Conservation (phyloP, 1,284 basidiomycete genomes). For the Phellopilus nigrolimitatus region DNA sequence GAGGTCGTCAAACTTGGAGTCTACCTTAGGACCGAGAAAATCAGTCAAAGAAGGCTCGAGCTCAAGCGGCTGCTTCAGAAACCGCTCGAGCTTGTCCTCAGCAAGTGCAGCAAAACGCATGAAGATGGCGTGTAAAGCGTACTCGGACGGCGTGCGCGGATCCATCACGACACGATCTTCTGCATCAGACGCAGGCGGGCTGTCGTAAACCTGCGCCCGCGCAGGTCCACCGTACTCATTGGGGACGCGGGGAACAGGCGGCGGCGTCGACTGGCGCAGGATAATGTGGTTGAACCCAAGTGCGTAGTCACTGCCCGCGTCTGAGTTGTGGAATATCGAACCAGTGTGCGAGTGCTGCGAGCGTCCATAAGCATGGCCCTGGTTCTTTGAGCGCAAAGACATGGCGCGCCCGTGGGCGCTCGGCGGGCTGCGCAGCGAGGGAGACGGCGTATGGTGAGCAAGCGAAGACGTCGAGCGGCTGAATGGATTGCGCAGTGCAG, state of each 20-base stretch:
- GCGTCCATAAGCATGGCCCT: conserved; percentile 56
- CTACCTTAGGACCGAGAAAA: conserved; percentile 66
- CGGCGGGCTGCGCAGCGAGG: conserved; percentile 37
- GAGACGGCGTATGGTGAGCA: conserved; percentile 32
- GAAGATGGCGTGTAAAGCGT: conserved; percentile 82
- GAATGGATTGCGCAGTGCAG: conserved; percentile 72
- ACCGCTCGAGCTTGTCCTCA: conserved; percentile 71
- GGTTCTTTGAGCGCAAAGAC: conserved; percentile 45
- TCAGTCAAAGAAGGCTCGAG: conserved; percentile 61
- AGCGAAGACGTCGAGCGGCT: conserved; percentile 75
- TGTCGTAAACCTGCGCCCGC: conserved; percentile 46
- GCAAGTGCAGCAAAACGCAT: conserved; percentile 77
- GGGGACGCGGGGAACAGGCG: conserved; percentile 72
- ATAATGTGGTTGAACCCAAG: conserved; percentile 37
- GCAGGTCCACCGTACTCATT: conserved; percentile 44
- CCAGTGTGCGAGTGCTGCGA: conserved; percentile 72
- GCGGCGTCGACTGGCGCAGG: conserved; percentile 45
- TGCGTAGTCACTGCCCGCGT: conserved; percentile 63
- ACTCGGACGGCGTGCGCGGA: conserved; percentile 79
- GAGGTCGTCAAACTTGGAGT: conserved; percentile 76
- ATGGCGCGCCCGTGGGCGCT: conserved; percentile 37
- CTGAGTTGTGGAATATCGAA: conserved; percentile 64
- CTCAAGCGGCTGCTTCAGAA: conserved; percentile 68
- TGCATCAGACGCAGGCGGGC: conserved; percentile 44
- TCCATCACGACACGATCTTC: conserved; percentile 64